Conservation (phyloP, 1,284 basidiomycete genomes). For the Tilletia caries region DNA sequence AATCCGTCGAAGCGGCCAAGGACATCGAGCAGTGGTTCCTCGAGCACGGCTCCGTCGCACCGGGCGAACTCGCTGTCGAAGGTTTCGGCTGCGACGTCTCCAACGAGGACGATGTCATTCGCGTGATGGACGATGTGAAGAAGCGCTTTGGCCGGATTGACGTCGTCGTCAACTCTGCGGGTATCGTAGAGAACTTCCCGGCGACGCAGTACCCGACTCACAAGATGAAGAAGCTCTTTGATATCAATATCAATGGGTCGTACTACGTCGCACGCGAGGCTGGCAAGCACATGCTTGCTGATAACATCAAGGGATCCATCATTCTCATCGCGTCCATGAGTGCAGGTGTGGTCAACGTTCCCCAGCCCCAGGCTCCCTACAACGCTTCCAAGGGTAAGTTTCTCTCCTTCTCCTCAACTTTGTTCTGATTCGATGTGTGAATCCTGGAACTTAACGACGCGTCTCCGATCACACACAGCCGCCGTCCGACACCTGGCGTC, state of each 20-base stretch:
- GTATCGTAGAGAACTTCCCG: constrained; percentile 86
- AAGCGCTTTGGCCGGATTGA: constrained; percentile 77
- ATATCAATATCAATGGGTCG: constrained; percentile 86
- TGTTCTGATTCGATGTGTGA: no score
- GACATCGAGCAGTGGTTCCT: constrained; percentile 67
- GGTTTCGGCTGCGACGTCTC: constrained; percentile 85
- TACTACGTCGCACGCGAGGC: constrained; percentile 85
- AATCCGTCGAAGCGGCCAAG: constrained; percentile 69
- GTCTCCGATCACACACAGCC: no score
- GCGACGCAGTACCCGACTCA: constrained; percentile 69
- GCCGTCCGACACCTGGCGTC: constrained; percentile 85
- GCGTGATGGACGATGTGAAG: constrained; percentile 31
- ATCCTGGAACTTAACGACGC: no score
- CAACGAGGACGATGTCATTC: constrained; percentile 61
- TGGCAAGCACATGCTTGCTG: constrained; percentile 64
- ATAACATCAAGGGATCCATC: constrained; percentile 67
- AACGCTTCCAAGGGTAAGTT: constrained; percentile 67
- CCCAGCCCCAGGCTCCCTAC: constrained; percentile 84
- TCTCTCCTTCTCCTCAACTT: neutral
- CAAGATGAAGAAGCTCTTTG: constrained; percentile 65
- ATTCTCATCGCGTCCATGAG: constrained; percentile 86
- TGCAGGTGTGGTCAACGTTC: constrained; percentile 68
- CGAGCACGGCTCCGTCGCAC: constrained; percentile 63
- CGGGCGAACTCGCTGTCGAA: constrained; percentile 67
- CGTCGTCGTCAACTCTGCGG: constrained; percentile 56